These are phyloP conservation scores for Cladosporium sp. DNA, from an alignment of 2,329 filamentous ascomycete genomes.

Conservation along the genomic window DNA sequence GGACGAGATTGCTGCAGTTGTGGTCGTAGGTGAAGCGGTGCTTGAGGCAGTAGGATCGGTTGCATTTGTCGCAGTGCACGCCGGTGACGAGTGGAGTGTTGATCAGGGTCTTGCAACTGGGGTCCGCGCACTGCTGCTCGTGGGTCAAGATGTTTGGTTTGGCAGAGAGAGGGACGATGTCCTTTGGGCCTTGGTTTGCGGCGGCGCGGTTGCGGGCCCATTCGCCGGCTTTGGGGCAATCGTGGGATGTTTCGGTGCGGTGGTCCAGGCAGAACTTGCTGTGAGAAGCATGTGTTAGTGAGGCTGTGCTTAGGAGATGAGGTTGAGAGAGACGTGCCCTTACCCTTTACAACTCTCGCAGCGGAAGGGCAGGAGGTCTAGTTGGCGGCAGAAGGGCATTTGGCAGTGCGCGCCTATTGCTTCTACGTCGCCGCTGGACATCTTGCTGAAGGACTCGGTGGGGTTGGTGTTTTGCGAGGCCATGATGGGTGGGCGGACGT, in stretches of 20 bases:
- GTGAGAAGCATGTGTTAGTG: slow-evolving; percentile 13
- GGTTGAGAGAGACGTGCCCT: slow-evolving; percentile 19
- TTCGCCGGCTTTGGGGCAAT: slow-evolving; percentile 61
- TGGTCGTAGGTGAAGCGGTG: slow-evolving; percentile 79
- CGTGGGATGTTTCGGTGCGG: slow-evolving; percentile 79
- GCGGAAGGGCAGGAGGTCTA: slow-evolving; percentile 93
- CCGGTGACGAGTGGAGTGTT: slow-evolving; percentile 67
- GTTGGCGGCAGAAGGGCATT: slow-evolving; percentile 84
- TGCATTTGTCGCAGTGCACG: slow-evolving; percentile 71
- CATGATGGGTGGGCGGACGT: slow-evolving; percentile 18
- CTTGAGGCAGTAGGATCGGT: slow-evolving; percentile 73
- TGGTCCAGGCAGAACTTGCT: slow-evolving; percentile 82
- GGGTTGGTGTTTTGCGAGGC: slow-evolving; percentile 51
- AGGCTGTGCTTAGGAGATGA: neutral
- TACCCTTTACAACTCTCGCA: slow-evolving; percentile 80
- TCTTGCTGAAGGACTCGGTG: slow-evolving; percentile 62
- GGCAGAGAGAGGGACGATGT: slow-evolving; percentile 35
- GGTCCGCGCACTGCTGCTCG: slow-evolving; percentile 68
- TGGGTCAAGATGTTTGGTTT: slow-evolving; percentile 60
- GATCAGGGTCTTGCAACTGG: slow-evolving; percentile 68
- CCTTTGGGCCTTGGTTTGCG: slow-evolving; percentile 29
- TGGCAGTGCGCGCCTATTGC: slow-evolving; percentile 90
- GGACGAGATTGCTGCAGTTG: slow-evolving; percentile 74
- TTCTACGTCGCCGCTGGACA: slow-evolving; percentile 76
- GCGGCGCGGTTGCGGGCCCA: slow-evolving; percentile 56